Percentiles rank a stretch among this genome's conserved stretches.
Evolutionary conservation across 1,139 yeast genomes (phyloP).

Genomic region (Saccharomyces hybrid): DNA sequence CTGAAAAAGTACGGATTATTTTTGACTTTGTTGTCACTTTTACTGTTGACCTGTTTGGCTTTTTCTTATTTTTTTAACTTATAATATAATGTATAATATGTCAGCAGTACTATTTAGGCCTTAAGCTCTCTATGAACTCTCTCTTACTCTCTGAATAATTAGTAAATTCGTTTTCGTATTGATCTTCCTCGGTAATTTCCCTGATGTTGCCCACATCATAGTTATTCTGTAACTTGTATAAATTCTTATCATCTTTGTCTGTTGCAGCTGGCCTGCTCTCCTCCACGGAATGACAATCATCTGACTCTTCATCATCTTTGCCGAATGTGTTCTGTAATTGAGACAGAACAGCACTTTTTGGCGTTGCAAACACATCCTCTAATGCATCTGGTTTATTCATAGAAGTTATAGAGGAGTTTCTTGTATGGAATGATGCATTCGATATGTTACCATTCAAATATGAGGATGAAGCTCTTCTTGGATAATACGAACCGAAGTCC

Average conservation of each 20-base stretch:
- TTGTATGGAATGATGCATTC: constrained; percentile 21
- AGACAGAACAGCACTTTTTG: constrained; percentile 13
- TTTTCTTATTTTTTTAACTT: not conserved
- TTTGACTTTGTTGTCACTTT: not conserved
- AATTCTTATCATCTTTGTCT: constrained; percentile 12
- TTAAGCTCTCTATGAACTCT: constrained; percentile 33
- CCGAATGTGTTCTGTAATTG: constrained; percentile 3
- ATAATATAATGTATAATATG: constrained; percentile 1
- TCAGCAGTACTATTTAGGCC: constrained; percentile 27
- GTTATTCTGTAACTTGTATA: constrained; percentile 31
- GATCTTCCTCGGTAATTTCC: constrained; percentile 36
- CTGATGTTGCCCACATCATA: constrained; percentile 27
- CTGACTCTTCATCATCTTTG: not conserved
- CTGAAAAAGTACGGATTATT: not conserved
- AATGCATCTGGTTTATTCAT: constrained; percentile 8
- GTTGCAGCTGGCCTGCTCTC: constrained; percentile 4
- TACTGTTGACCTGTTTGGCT: not conserved
- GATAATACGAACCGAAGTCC: constrained; percentile 32
- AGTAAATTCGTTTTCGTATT: constrained; percentile 37
- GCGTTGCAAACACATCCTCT: constrained; percentile 23
- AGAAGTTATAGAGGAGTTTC: constrained; percentile 19
- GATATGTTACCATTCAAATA: constrained; percentile 22
- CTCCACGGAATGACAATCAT: not conserved
- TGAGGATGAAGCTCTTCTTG: constrained; percentile 29
- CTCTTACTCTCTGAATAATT: constrained; percentile 35